These are phyloP conservation scores for Pichia occidentalis DNA, from an alignment of 805 yeast species.

Conservation along the genomic window DNA sequence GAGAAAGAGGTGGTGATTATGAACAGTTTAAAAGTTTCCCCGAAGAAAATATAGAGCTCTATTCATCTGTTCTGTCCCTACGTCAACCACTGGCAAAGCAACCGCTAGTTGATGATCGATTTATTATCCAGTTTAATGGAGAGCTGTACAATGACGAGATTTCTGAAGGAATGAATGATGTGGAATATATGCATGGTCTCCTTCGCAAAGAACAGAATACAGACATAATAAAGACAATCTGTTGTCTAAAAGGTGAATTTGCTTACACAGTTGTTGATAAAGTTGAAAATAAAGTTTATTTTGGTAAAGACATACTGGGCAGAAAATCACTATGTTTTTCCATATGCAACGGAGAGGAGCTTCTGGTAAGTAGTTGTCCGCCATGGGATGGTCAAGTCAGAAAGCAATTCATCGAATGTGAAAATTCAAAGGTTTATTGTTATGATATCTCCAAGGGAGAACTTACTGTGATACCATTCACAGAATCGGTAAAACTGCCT, in stretches of 20 bases:
- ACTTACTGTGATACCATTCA: slow-evolving; percentile 12
- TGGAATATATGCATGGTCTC: slow-evolving; percentile 40
- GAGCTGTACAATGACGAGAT: slow-evolving; percentile 69
- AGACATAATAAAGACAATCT: slow-evolving; percentile 38
- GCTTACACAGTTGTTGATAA: slow-evolving; percentile 55
- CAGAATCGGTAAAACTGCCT: not conserved
- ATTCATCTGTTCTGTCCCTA: slow-evolving; percentile 73
- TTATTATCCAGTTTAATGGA: slow-evolving; percentile 77
- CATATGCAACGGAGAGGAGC: slow-evolving; percentile 23
- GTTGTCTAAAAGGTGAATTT: slow-evolving; percentile 69
- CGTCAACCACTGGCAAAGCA: slow-evolving; percentile 75
- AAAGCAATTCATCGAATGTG: slow-evolving; percentile 44
- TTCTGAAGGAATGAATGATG: slow-evolving; percentile 47
- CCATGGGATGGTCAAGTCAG: slow-evolving; percentile 27
- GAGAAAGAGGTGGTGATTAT: slow-evolving; percentile 63
- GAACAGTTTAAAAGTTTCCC: slow-evolving; percentile 25
- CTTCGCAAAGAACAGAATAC: slow-evolving; percentile 24
- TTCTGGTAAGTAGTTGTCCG: slow-evolving; percentile 44
- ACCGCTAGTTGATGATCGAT: slow-evolving; percentile 43
- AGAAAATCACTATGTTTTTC: slow-evolving; percentile 62
- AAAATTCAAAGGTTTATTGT: slow-evolving; percentile 42
- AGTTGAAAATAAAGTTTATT: slow-evolving; percentile 41
- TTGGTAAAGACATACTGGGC: slow-evolving; percentile 83
- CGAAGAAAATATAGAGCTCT: slow-evolving; percentile 30
- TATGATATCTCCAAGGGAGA: slow-evolving; percentile 28